Base-by-base conservation (phyloP, 805 yeast genomes). In the Maudiozyma pseudohumilis region DNA sequence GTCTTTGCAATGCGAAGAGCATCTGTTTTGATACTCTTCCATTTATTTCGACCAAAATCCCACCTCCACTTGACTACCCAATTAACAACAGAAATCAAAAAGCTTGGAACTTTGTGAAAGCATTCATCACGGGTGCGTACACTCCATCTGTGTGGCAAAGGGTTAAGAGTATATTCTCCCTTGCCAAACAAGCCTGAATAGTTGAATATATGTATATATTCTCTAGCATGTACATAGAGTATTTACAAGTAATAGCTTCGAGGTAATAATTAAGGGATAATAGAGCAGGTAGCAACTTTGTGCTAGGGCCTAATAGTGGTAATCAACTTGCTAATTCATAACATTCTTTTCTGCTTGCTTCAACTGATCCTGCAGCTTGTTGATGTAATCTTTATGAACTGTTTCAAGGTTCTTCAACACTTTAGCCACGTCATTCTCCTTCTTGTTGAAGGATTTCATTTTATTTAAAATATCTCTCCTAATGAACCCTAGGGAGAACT, bases 21-120 rank as follows among this genome's bases (percentile, higher is more conserved):
- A 74, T 92, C 3, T 87, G 95, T 42, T 81, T 74, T 66, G 97
- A 92, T 63, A 77, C 74, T 45, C 72, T 80, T 32, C 77, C 89
- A 18, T 74, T 85, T 47, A 68, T 92, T 11, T 76, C 87, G 6
- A 83, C 94, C 2, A 69, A 75, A 34, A 87, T 92, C 28, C 99
- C 99, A 2, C 74, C 76, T 27, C 86, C 89, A 2, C 64, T 92
- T 35, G 97, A 92, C 59, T 92, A 92, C 54, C 99, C 99, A 2
- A 83, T 92, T 45, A 69, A 72, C 23, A 79, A 80, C 48, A 16
- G 27, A 5, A 83, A 79, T 45, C 71, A 75, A 47, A 80, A 71
- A 48, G 96, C 97, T 1, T 89, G 97, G 96, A 69, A 68, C 15
- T 83, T 92, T 63, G 92, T 92, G 5, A 72, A 72, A 41, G 77